These are phyloP conservation scores for Herpetomonas samuelpessoai DNA, from an alignment of 208 protist species.

Conservation along the genomic window DNA sequence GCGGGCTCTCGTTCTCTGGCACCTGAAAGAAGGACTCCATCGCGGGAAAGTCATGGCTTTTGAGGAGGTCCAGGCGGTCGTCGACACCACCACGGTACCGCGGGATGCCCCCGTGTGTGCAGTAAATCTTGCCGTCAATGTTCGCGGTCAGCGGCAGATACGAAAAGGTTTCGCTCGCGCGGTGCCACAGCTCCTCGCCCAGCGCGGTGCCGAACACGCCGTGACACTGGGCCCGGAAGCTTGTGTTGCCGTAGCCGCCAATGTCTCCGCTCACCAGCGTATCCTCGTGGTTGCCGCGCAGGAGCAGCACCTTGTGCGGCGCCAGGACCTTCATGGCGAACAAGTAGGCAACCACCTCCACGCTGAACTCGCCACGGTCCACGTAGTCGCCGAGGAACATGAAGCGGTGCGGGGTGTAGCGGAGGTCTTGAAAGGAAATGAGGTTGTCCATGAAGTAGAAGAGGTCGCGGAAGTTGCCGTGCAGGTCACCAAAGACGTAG, in stretches of 20 bases:
- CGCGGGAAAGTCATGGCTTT: constrained; percentile 67
- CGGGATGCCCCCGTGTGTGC: constrained; percentile 93
- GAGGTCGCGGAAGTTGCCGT: constrained; percentile 94
- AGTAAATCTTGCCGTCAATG: constrained; percentile 93
- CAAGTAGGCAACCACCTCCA: constrained; percentile 91
- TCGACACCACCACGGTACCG: constrained; percentile 82
- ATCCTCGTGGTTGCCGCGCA: constrained; percentile 95
- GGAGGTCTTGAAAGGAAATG: constrained; percentile 88
- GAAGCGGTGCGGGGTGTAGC: constrained; percentile 92
- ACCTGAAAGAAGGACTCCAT: constrained; percentile 87
- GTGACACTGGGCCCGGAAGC: constrained; percentile 89
- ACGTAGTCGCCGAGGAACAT: constrained; percentile 99
- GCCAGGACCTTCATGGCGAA: constrained; percentile 91
- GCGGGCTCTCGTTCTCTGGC: constrained; percentile 55
- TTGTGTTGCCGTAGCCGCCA: constrained; percentile 82
- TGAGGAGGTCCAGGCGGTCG: constrained; percentile 64
- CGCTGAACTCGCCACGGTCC: constrained; percentile 94
- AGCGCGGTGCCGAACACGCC: constrained; percentile 68
- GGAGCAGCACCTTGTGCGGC: constrained; percentile 89
- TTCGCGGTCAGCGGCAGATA: constrained; percentile 89
- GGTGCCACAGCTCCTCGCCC: constrained; percentile 86
- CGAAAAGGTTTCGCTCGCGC: constrained; percentile 81
- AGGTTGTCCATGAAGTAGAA: constrained; percentile 94
- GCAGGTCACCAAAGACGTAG: constrained; percentile 95
- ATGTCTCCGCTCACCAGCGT: constrained; percentile 92